phyloP scores from a whole-genome alignment of 2,329 filamentous ascomycete genomes.

The Xylariomycetidae sp. region DNA sequence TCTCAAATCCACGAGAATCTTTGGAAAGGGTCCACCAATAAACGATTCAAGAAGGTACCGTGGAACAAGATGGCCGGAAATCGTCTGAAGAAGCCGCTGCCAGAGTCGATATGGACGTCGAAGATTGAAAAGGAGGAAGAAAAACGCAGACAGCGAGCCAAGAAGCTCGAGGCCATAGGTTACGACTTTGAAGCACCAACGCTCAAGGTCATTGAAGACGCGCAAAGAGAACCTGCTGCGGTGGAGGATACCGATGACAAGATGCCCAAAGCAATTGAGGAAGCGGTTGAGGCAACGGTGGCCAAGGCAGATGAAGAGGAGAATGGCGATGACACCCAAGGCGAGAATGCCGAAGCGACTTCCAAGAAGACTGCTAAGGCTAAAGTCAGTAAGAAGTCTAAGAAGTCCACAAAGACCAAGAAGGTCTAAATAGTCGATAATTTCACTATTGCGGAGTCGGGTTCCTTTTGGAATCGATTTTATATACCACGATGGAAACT shows the following conservation, averaged over 20 bases:
- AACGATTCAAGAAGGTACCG: constrained; percentile 82
- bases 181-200: constrained; percentile 77
- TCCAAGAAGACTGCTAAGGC: constrained; percentile 21
- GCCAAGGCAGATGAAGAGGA: constrained; percentile 22
- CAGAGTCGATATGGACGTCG: constrained; percentile 73
- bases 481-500: no score
- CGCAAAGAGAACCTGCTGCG: constrained; percentile 28
- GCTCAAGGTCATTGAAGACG: constrained; percentile 55
- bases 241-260: constrained; percentile 33
- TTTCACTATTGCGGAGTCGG: no score
- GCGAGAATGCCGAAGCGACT: constrained; percentile 20
- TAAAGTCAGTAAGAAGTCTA: constrained; percentile 23
- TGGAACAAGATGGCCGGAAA: constrained; percentile 81
- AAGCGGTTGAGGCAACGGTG: constrained; percentile 25
- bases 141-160: constrained; percentile 62
- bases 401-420: constrained; percentile 33
- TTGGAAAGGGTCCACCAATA: constrained; percentile 88
- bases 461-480: no score
- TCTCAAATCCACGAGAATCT: constrained; percentile 76
- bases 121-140: constrained; percentile 69
- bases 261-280: constrained; percentile 34
- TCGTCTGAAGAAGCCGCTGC: constrained; percentile 66
- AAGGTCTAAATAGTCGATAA: constrained; percentile 31
- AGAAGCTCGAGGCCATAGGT: constrained; percentile 72
- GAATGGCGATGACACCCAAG: constrained; percentile 8